Evolutionary conservation across 345 rosid genomes (phyloP).

Genomic region (Rhodomyrtus tomentosa): DNA sequence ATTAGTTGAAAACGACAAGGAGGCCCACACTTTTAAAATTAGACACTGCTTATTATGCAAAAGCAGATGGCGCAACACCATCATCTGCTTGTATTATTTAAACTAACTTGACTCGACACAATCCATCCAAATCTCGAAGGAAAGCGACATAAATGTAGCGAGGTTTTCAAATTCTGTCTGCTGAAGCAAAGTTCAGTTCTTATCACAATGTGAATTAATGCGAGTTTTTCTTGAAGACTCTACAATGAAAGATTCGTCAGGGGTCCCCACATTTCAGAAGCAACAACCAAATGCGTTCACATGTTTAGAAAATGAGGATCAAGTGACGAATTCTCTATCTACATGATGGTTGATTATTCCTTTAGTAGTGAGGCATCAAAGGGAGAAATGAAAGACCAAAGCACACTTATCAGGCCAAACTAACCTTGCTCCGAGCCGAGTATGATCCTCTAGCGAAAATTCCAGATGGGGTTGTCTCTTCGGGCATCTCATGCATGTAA

Average conservation of each 20-base stretch:
- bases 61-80: not conserved
- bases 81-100: not conserved
- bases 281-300: not conserved
- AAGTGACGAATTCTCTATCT: not conserved
- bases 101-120: not conserved
- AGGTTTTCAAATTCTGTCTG: not conserved
- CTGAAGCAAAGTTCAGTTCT: not conserved
- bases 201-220: not conserved
- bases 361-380: not conserved
- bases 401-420: not conserved
- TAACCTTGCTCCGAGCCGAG: constrained; percentile 79
- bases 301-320: not conserved
- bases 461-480: constrained; percentile 90
- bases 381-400: not conserved
- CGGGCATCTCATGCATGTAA: constrained; percentile 66
- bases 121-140: not conserved
- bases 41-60: not conserved
- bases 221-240: not conserved
- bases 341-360: not conserved
- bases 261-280: not conserved
- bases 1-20: not conserved
- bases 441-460: constrained; percentile 79
- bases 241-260: not conserved
- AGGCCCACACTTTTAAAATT: not conserved
- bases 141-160: not conserved